These are phyloP conservation scores for Fusarium sulawesiense DNA, from an alignment of 2,329 filamentous ascomycete genomes.

Conservation along the genomic window DNA sequence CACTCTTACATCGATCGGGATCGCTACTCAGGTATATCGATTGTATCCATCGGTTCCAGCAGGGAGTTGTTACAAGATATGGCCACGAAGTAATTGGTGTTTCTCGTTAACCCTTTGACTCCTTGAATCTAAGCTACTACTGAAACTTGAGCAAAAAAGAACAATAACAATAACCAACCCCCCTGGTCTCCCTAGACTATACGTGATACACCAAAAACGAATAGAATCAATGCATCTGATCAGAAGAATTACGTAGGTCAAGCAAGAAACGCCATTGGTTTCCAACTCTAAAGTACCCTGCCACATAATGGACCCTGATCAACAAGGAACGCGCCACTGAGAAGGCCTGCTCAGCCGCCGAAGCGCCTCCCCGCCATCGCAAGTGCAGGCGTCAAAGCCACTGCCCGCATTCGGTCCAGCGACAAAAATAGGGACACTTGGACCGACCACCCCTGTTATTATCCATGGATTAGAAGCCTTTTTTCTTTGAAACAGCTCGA, in stretches of 20 bases:
- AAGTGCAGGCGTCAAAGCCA: slow-evolving; percentile 33
- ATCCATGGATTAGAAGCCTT: slow-evolving; percentile 20
- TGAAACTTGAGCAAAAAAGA: slow-evolving; percentile 1
- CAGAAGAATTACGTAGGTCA: slow-evolving; percentile 1
- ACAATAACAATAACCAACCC: not conserved
- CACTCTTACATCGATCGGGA: not conserved
- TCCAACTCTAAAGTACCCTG: slow-evolving; percentile 27
- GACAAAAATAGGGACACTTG: slow-evolving; percentile 40
- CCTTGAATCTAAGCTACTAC: not conserved
- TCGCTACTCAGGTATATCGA: not conserved
- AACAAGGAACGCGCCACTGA: slow-evolving; percentile 35
- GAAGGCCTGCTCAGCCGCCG: slow-evolving; percentile 35
- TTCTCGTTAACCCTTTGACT: slow-evolving; percentile 14
- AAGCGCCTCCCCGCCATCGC: slow-evolving; percentile 30
- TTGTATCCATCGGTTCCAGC: slow-evolving; percentile 5
- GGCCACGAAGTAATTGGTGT: not conserved
- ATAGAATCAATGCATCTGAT: slow-evolving; percentile 1
- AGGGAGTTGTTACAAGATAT: slow-evolving; percentile 4
- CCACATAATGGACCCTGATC: slow-evolving; percentile 31
- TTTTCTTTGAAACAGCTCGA: slow-evolving; percentile 26
- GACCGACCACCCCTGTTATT: slow-evolving; percentile 21
- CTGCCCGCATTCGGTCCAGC: slow-evolving; percentile 32
- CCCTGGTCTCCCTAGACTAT: not conserved
- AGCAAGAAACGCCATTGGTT: slow-evolving; percentile 34
- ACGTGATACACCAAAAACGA: not conserved